Conservation (phyloP, 202 grass and related monocot genomes). For the Alloteropsis angusta region DNA sequence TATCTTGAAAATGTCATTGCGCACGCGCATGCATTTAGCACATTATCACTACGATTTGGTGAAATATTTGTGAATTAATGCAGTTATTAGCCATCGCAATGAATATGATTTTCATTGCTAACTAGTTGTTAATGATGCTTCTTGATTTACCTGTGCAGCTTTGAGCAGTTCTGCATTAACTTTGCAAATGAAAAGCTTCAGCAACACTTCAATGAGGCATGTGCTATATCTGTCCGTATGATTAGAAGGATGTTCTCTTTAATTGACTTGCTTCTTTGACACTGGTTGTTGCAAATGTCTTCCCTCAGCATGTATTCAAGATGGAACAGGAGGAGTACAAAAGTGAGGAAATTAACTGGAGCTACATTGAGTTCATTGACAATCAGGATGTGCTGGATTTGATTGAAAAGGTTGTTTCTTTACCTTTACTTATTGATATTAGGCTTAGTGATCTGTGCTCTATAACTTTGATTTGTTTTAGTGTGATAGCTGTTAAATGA, state of each 20-base stretch:
- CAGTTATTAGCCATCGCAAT: background rate
- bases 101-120: background rate
- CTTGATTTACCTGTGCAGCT: constrained; percentile 48
- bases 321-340: constrained; percentile 99
- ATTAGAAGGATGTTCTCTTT: constrained; percentile 10
- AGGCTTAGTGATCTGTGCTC: background rate
- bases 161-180: constrained; percentile 99
- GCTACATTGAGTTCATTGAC: constrained; percentile 99
- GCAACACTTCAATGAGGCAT: constrained; percentile 97
- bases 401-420: constrained; percentile 83
- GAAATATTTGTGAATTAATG: background rate
- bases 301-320: constrained; percentile 94
- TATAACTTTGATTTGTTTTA: constrained; percentile 5
- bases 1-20: background rate
- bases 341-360: constrained; percentile 94
- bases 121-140: background rate
- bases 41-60: background rate
- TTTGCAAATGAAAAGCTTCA: constrained; percentile 99
- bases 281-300: constrained; percentile 18
- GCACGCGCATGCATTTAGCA: background rate
- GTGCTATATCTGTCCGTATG: background rate
- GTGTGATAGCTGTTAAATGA: background rate
- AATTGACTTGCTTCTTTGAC: constrained; percentile 16
- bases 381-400: constrained; percentile 99
- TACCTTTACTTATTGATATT: background rate